Evolutionary conservation across 495 filamentous ascomycete species (phyloP), one percentile per base, ranked within the genome.

Genomic region (Penicillium coprophilum): DNA sequence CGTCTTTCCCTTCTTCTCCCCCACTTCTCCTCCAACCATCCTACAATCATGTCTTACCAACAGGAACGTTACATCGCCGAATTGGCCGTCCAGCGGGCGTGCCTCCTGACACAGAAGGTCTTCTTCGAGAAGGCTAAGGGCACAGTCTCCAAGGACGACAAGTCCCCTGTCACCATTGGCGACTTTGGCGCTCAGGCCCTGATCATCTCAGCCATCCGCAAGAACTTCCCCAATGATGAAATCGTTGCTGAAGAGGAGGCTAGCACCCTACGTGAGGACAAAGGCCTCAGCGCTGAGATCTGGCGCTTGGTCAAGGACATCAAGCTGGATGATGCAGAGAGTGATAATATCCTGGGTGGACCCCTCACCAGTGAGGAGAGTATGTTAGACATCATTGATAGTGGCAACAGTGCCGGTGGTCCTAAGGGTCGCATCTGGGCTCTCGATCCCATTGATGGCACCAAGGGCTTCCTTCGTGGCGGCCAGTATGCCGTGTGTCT

Each of bases 101-200:
- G 86, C 27, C 76, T 92, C 59, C 85, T 97, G 55, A 97, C 94
- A 51, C 91, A 96, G 78, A 85, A 84, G 59, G 92, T 97, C 71
- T 97, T 95, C 82, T 85, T 89, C 75, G 86, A 90, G 54, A 90
- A 87, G 68, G 86, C 91, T 61, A 97, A 97, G 76, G 92, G 92
- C 55, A 96, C 94, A 51, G 79, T 95, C 32, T 89, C 87, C 63
- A 99, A 97, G 78, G 87, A 89, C 70, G 95, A 98, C 77, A 87
- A 86, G 60, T 97, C 95, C 23, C 94, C 95, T 57, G 94, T 98
- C 60, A 98, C 94, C 30, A 92, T 97, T 60, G 94, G 92, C 68
- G 94, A 98, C 76, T 97, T 96, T 67, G 95, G 95, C 62, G 94
- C 95, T 52, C 94, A 98, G 76, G 95, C 95, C 36, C 81, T 97